phyloP scores from a whole-genome alignment of 495 filamentous ascomycete genomes.

The Aeminium ludgeri region DNA sequence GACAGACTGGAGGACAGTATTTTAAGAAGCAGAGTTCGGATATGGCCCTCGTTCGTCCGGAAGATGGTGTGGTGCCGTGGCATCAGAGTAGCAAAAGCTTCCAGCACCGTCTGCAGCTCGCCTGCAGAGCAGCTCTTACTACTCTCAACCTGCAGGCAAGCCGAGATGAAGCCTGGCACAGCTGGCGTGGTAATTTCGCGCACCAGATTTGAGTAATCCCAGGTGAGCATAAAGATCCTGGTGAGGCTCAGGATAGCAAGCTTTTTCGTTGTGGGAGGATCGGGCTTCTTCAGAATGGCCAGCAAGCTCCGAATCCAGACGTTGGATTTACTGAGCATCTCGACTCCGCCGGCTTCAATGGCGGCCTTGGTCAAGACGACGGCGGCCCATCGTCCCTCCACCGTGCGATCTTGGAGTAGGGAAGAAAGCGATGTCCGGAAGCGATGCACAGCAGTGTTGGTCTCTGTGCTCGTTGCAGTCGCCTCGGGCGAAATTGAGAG shows the following conservation, averaged over 20 bases:
- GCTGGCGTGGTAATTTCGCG: slow-evolving; percentile 76
- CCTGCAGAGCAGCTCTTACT: slow-evolving; percentile 26
- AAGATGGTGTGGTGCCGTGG: slow-evolving; percentile 62
- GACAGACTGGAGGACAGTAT: slow-evolving; percentile 41
- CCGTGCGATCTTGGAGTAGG: slow-evolving; percentile 52
- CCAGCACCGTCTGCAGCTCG: slow-evolving; percentile 41
- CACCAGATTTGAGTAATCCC: slow-evolving; percentile 63
- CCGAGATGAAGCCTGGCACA: slow-evolving; percentile 52
- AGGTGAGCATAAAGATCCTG: slow-evolving; percentile 65
- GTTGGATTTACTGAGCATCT: slow-evolving; percentile 49
- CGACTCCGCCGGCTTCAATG: slow-evolving; percentile 66
- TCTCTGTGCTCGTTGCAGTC: slow-evolving; percentile 33
- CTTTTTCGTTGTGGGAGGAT: slow-evolving; percentile 53
- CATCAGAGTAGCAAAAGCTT: slow-evolving; percentile 49
- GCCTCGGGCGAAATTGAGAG: slow-evolving; percentile 16
- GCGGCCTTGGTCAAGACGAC: slow-evolving; percentile 63
- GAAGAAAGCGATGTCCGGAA: slow-evolving; percentile 60
- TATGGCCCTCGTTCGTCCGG: slow-evolving; percentile 52
- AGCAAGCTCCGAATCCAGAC: slow-evolving; percentile 60
- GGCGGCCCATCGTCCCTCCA: slow-evolving; percentile 58
- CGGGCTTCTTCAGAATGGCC: slow-evolving; percentile 50
- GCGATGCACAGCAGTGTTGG: slow-evolving; percentile 51
- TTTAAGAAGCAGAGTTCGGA: slow-evolving; percentile 39
- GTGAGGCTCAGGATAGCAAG: slow-evolving; percentile 58
- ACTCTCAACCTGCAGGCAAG: slow-evolving; percentile 40